These are phyloP conservation scores for Bruguiera hainesii DNA, from an alignment of 441 rosid genomes.

Conservation along the genomic window DNA sequence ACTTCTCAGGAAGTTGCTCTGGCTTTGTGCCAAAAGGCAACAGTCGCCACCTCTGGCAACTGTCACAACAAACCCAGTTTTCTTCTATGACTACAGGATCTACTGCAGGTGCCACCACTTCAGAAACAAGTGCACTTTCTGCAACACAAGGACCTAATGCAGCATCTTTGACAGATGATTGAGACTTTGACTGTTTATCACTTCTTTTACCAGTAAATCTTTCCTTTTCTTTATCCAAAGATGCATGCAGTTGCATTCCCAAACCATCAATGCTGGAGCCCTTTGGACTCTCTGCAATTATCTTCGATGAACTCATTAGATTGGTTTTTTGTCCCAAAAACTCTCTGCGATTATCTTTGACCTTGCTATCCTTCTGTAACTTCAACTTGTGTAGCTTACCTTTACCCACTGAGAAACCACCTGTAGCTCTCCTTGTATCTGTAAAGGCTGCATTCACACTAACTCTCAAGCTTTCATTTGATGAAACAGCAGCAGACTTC, in stretches of 20 bases:
- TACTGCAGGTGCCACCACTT: slow-evolving; percentile 35
- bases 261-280: background rate
- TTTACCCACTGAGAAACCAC: slow-evolving; percentile 28
- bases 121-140: slow-evolving; percentile 25
- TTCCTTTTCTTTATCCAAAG: slow-evolving; percentile 32
- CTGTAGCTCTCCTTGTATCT: slow-evolving; percentile 22
- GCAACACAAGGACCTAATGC: slow-evolving; percentile 16
- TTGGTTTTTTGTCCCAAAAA: slow-evolving; percentile 21
- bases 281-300: slow-evolving; percentile 6
- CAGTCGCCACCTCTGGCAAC: slow-evolving; percentile 80
- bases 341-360: slow-evolving; percentile 24
- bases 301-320: slow-evolving; percentile 10
- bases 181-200: slow-evolving; percentile 17
- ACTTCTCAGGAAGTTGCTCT: slow-evolving; percentile 69
- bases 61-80: slow-evolving; percentile 87
- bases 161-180: slow-evolving; percentile 18
- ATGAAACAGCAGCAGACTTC: slow-evolving; percentile 17
- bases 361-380: slow-evolving; percentile 35
- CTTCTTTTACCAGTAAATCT: slow-evolving; percentile 29
- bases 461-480: slow-evolving; percentile 28
- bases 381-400: slow-evolving; percentile 27
- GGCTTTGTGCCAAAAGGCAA: slow-evolving; percentile 61
- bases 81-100: slow-evolving; percentile 56
- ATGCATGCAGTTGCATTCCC: background rate
- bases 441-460: slow-evolving; percentile 26